Base-by-base conservation (phyloP, 129 eudicot species). In the Pseudognaphalium luteoalbum region DNA sequence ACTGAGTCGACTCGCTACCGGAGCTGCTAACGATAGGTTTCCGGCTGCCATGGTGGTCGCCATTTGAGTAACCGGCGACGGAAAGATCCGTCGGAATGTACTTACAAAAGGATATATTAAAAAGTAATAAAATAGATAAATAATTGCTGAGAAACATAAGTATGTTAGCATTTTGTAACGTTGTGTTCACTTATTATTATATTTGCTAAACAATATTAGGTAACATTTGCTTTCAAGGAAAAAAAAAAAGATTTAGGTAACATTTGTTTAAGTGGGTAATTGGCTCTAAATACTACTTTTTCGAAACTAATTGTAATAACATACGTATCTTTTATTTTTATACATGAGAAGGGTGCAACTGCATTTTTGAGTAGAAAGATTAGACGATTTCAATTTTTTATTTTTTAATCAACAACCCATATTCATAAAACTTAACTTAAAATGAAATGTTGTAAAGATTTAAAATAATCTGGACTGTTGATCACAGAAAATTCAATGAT, bases 1-100 rank as follows among this genome's bases (percentile, higher is more conserved):
- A 61, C 83, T 30, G 81, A 83, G 64, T 57, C 58, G 91, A 81
- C 78, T 81, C 80, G 74, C 50, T 12, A 20, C 73, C 78, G 83
- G 80, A 54, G 69, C 57, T 47, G 69, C 9, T 63, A 54, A n/a
- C 54, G 54, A 20, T 16, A 42, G 74, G 59, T 58, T 30, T 21
- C 51, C 52, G 41, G 79, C 41, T 76, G 65, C 79, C 70, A 33
- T 30, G 14, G 47, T 56, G 67, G 60, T 68, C 59, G 84, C 80
- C 83, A 76, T 78, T 70, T 33, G 14, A 42, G 33, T 54, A 22
- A 17, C 65, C 75, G 20, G 32, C 52, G 76, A 58, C 28, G 75
- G 52, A 69, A 33, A 58, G 42, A 30, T 47, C 32, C 50, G 44
- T 34, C 58, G 72, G n/a, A 20, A 65, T 50, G 32, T 50, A 32